Base-by-base conservation (phyloP, 495 filamentous ascomycete species). In the Penicillium nucicola region DNA sequence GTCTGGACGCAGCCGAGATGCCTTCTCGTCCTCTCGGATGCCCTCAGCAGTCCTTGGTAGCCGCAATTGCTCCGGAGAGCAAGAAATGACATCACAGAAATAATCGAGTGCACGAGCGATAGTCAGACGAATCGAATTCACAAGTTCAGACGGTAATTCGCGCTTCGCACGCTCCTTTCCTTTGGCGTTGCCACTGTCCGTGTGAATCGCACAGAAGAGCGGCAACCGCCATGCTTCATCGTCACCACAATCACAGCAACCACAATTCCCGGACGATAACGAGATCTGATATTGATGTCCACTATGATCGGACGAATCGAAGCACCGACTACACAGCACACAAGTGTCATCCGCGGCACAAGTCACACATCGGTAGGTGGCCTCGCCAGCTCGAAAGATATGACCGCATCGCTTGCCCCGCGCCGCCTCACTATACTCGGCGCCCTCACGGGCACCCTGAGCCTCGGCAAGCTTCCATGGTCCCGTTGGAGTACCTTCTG, bases 181-280 rank as follows among this genome's bases (percentile, higher is more conserved):
- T 56, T 86, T 83, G 4, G 56, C 60, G 33, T 76, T 76, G 9
- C 71, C 75, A 35, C 57, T 72, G 31, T 83, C 78, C 18, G 88
- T 93, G 57, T 98, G 93, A 60, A 98, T 97, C 18, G 90, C 88
- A 72, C 93, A 98, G 63, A 88, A 86, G 51, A 97, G 80, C 20
- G 92, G 92, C 22, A 83, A 64, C 59, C 81, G 83, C 93, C 93
- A 98, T 6, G 93, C 93, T 63, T 98, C 93, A 11, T 83, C 79
- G 64, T 98, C 93, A 37, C 93, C 95, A 62, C 93, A 98, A 61
- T 98, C 93, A 65, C 93, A 98, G 70, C 93, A 97, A 32, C 95
- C 93, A 60, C 84, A 90, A 61, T 96, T 96, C 2, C 92, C 92
- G 1, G 84, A 82, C 1, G 91, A 95, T 30, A 95, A 80, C 42